Evolutionary conservation across 768 basidiomycete genomes (phyloP), one percentile per base, ranked within the genome.

Genomic region (Coprinopsis sp.): DNA sequence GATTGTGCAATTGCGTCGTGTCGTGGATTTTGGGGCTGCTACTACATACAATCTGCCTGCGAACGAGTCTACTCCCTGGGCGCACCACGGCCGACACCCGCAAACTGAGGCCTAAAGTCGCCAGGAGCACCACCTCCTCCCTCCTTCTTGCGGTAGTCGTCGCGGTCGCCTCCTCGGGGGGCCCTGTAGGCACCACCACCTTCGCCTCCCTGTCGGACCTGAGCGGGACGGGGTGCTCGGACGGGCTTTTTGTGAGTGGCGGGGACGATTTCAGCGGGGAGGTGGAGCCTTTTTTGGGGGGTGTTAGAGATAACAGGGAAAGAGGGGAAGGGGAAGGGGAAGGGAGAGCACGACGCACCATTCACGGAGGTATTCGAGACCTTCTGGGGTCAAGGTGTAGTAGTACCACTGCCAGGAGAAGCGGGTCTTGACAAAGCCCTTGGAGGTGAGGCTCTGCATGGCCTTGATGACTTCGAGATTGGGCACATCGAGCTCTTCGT

Each of bases 341-440:
- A 40, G 11, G 40, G 18, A 21, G 3, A 46, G 33, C 16, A n/a
- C 18, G 2, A 65, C 73, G 57, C 55, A 77, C 76, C 86, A 93
- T 71, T 95, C 92, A 54, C 95, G 86, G 68, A 98, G 87, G 73
- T 88, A 95, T 58, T 95, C 92, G 54, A 98, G 85, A 62, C 96
- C 96, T 69, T 98, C 96, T 43, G 91, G 85, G 58, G 94, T 99
- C 62, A 99, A 78, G 62, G 82, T 79, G 73, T 98, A 99, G 75
- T 98, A 99, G 73, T 96, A 99, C 79, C 83, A 96, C 64, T 97
- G 93, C 96, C 96, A 99, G 39, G 88, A 92, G 79, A 98, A 98
- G 65, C 92, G 95, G 57, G 96, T 99, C 82, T 97, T 97, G 74
- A 98, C 92, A 68, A 76, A 83, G 47, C 95, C 94, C 64, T 68